Evolutionary conservation across 2,329 filamentous ascomycete species (phyloP), one percentile per base, ranked within the genome.

Genomic region (Fusarium coicis): DNA sequence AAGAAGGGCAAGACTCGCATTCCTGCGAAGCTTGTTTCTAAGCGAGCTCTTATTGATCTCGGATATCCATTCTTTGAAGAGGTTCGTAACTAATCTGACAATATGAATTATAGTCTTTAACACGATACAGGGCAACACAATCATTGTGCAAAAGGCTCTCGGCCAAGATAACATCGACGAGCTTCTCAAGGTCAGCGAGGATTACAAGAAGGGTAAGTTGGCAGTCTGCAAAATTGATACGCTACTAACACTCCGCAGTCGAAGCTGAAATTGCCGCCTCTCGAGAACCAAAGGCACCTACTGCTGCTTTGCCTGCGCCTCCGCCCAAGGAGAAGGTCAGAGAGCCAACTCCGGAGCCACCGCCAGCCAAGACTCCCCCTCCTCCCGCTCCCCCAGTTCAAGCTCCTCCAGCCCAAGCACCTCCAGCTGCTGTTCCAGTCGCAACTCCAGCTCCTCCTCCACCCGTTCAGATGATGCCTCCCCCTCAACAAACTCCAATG

Each of bases 81-180:
- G 87, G 94, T 95, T 82, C 75, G 89, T 47, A 21, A 5, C 26
- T 7, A 47, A 16, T 8, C 44, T 16, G 26, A n/a, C 6, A 30
- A 10, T 7, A 9, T 47, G 19, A 21, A 30, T 16, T 19, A 30
- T 30, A 11, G 11, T 10, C 4, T 60, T 75, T 77, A 65, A 79
- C 56, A 4, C 11, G 0, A 30, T 15, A 3, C 10, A 96, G 93
- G 94, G 93, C 43, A 92, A 93, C 74, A 93, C 92, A 28, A 90
- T 96, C 76, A 89, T 97, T 58, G 91, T 98, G 39, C 90, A 93
- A 75, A 92, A 93, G 79, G 95, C 96, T 15, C 87, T 98, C 10
- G 93, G 94, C 21, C 95, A 97, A 76, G 91, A 96, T 23, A 94
- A 97, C 76, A 98, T 98, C 72, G 95, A 98, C 76, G 93, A 97